These are phyloP conservation scores for Wickerhamomyces queroliae DNA, from an alignment of 805 yeast species.

Conservation along the genomic window DNA sequence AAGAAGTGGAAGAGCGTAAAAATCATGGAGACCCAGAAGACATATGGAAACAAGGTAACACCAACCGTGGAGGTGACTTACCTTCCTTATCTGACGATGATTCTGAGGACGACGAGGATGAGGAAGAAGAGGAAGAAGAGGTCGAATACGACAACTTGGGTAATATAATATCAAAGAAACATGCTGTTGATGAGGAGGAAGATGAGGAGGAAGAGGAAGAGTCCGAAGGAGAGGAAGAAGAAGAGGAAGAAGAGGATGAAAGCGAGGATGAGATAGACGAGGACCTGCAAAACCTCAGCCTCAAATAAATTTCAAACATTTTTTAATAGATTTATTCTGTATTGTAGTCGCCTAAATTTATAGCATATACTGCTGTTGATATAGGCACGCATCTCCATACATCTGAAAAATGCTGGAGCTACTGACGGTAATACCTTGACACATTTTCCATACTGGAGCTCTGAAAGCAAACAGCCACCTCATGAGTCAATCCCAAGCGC, in stretches of 20 bases:
- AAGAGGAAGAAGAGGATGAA: conserved; percentile 10
- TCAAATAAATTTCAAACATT: conserved; percentile 14
- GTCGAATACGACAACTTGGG: conserved; percentile 23
- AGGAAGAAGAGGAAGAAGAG: conserved; percentile 16
- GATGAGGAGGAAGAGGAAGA: conserved; percentile 8
- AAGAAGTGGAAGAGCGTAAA: conserved; percentile 59
- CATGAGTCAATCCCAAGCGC: neutral
- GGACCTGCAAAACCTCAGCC: conserved; percentile 5
- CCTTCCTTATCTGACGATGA: conserved; percentile 21
- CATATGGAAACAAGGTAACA: conserved; percentile 75
- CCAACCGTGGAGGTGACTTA: conserved; percentile 43
- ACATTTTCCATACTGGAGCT: too few relatives aligned
- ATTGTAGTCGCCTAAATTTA: too few relatives aligned
- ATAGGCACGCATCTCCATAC: neutral
- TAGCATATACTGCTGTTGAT: neutral
- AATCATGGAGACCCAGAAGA: conserved; percentile 48
- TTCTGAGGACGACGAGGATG: conserved; percentile 20
- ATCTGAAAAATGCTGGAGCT: too few relatives aligned
- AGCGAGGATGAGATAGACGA: conserved; percentile 17
- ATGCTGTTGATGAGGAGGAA: conserved; percentile 5
- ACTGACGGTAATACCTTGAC: too few relatives aligned
- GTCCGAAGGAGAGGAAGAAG: conserved; percentile 6
- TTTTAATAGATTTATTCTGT: too few relatives aligned
- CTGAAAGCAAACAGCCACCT: too few relatives aligned
- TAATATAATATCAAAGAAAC: conserved; percentile 12